These are phyloP conservation scores for Naganishia kalamii DNA, from an alignment of 768 basidiomycete genomes.

Conservation along the genomic window DNA sequence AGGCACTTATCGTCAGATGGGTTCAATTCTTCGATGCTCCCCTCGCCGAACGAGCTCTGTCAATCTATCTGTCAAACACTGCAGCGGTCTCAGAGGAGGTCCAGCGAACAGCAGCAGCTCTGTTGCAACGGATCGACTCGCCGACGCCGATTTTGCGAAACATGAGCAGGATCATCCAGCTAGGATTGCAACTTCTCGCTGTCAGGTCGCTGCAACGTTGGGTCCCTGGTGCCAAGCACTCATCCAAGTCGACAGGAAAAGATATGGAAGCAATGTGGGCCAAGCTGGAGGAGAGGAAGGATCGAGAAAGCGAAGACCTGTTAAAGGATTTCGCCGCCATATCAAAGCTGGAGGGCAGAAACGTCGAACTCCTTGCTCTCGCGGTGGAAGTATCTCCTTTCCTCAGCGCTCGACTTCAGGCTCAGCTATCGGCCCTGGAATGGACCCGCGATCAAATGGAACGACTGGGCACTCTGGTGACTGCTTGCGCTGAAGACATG, in stretches of 20 bases:
- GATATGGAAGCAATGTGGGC: not conserved
- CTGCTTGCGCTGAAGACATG: not conserved
- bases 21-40: not conserved
- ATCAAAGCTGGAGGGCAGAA: too few relatives aligned
- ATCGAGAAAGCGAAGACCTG: too few relatives aligned
- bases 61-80: not conserved
- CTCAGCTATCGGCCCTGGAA: not conserved
- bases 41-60: constrained; percentile 1
- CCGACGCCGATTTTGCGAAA: not conserved
- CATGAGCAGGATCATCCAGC: not conserved
- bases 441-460: not conserved
- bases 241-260: not conserved
- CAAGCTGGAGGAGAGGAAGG: not conserved
- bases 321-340: not conserved
- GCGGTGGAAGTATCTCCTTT: not conserved
- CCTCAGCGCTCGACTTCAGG: not conserved
- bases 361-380: not conserved
- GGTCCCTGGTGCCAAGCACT: not conserved
- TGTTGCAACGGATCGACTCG: not conserved
- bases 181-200: not conserved
- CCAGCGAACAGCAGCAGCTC: not conserved
- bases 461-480: not conserved
- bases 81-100: not conserved
- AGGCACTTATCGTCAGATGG: not conserved
- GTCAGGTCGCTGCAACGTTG: not conserved